Percentiles rank a stretch among this genome's conserved stretches.
phyloP scores from a whole-genome alignment of 2,329 filamentous ascomycete genomes.

The Biscogniauxia marginata region DNA sequence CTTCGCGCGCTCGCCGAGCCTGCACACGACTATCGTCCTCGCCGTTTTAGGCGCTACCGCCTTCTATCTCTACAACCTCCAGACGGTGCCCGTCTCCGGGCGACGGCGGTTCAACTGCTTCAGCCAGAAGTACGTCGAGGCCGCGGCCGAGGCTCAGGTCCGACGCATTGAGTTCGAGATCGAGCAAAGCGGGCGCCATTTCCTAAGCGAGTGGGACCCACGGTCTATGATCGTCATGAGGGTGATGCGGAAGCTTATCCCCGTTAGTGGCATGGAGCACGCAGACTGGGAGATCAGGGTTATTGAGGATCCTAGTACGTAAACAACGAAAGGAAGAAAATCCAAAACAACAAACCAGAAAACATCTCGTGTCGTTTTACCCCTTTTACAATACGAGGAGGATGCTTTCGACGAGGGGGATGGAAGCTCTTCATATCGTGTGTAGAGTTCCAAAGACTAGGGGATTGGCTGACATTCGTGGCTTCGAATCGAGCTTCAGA shows the following conservation, averaged over 20 bases:
- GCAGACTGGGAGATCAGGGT: constrained; percentile 71
- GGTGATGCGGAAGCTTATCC: constrained; percentile 66
- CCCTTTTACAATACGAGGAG: no score
- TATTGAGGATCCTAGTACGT: constrained; percentile 61
- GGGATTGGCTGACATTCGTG: not conserved
- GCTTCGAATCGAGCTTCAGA: constrained; percentile 26
- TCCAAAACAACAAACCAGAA: no score
- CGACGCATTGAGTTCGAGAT: constrained; percentile 54
- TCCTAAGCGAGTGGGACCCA: constrained; percentile 60
- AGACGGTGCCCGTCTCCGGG: constrained; percentile 71
- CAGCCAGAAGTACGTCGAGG: constrained; percentile 52
- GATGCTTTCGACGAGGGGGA: no score
- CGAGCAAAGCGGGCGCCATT: constrained; percentile 42
- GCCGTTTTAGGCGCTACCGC: constrained; percentile 44
- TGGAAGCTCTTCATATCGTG: no score
- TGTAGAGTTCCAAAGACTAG: not conserved
- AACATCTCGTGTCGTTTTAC: no score
- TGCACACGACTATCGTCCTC: constrained; percentile 40
- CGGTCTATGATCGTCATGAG: constrained; percentile 56
- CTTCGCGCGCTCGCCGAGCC: constrained; percentile 35
- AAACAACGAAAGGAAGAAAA: not conserved
- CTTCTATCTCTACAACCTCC: constrained; percentile 68
- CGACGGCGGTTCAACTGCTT: constrained; percentile 73
- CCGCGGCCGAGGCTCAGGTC: constrained; percentile 53
- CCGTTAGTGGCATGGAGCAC: constrained; percentile 59